Percentiles rank a stretch among this genome's conserved stretches.
phyloP scores from a whole-genome alignment of 2,329 filamentous ascomycete genomes.

The Colletotrichum siamense region DNA sequence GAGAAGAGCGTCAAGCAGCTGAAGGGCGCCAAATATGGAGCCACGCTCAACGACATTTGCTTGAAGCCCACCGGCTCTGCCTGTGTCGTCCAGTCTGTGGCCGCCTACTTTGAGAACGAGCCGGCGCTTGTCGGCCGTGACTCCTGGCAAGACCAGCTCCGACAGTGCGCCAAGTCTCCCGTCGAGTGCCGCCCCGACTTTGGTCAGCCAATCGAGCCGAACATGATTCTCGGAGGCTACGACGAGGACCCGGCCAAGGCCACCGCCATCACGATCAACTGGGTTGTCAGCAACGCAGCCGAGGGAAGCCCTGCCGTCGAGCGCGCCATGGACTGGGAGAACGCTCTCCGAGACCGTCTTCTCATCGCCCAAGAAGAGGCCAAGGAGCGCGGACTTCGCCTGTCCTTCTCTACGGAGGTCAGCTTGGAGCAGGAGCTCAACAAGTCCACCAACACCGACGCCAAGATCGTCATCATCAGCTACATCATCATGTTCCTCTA shows the following conservation, averaged over 20 bases:
- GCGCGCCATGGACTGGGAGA: conserved; percentile 89
- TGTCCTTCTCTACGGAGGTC: conserved; percentile 95
- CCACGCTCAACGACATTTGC: conserved; percentile 83
- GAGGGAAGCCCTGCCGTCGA: conserved; percentile 75
- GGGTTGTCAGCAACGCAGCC: conserved; percentile 88
- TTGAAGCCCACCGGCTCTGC: conserved; percentile 90
- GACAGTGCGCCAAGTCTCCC: conserved; percentile 78
- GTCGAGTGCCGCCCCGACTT: conserved; percentile 88
- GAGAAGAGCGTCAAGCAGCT: conserved; percentile 78
- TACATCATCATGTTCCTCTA: conserved; percentile 99
- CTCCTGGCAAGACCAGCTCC: conserved; percentile 75
- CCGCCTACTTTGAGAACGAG: conserved; percentile 81
- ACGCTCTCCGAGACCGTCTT: conserved; percentile 75
- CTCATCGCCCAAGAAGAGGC: conserved; percentile 84
- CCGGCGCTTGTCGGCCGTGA: conserved; percentile 65
- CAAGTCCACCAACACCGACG: conserved; percentile 97
- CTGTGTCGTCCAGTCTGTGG: conserved; percentile 93
- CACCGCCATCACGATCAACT: conserved; percentile 84
- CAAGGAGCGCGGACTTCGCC: conserved; percentile 73
- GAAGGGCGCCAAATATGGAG: conserved; percentile 71
- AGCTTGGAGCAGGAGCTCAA: conserved; percentile 95
- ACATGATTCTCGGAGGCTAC: conserved; percentile 86
- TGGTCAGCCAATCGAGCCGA: conserved; percentile 84
- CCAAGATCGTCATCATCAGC: conserved; percentile 94
- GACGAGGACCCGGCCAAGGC: conserved; percentile 73